A percentile compares a stretch with the other conserved stretches of the same genome.
These are phyloP conservation scores for Lepidopterella palustris DNA, from an alignment of 495 filamentous ascomycete genomes.

Conservation along the genomic window DNA sequence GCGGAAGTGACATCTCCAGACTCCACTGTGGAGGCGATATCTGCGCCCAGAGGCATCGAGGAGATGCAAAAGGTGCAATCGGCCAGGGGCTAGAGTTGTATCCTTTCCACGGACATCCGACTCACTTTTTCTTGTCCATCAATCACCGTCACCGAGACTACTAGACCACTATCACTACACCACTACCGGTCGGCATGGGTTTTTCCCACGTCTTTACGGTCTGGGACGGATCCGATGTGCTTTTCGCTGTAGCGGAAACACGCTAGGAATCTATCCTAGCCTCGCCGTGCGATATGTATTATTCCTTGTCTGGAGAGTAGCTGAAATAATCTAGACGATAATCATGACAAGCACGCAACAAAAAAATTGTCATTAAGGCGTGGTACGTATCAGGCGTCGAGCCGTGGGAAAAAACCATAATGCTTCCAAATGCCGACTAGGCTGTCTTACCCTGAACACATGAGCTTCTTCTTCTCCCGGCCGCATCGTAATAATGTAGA, in stretches of 20 bases:
- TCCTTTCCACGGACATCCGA: constrained; percentile 16
- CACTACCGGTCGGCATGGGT: constrained; percentile 7
- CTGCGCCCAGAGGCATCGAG: constrained; percentile 1
- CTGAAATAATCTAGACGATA: background rate
- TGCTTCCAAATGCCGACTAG: constrained; percentile 21
- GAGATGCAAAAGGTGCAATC: background rate
- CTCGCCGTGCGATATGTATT: background rate
- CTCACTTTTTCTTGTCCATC: constrained; percentile 19
- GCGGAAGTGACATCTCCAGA: constrained; percentile 4
- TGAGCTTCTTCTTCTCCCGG: background rate
- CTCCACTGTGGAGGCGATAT: background rate
- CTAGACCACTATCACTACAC: no score
- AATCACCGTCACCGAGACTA: background rate
- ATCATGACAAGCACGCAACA: constrained; percentile 9
- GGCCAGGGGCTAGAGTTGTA: constrained; percentile 2
- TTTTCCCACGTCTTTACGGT: background rate
- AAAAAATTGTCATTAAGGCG: constrained; percentile 9
- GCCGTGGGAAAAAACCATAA: constrained; percentile 21
- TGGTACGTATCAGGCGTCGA: constrained; percentile 26
- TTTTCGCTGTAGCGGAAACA: background rate
- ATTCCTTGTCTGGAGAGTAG: background rate
- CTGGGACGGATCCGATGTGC: background rate
- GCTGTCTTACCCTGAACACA: constrained; percentile 17
- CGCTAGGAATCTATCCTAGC: background rate
- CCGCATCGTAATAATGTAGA: background rate